phyloP scores from a whole-genome alignment of 2,329 filamentous ascomycete species.

The Laburnicola sp. region DNA sequence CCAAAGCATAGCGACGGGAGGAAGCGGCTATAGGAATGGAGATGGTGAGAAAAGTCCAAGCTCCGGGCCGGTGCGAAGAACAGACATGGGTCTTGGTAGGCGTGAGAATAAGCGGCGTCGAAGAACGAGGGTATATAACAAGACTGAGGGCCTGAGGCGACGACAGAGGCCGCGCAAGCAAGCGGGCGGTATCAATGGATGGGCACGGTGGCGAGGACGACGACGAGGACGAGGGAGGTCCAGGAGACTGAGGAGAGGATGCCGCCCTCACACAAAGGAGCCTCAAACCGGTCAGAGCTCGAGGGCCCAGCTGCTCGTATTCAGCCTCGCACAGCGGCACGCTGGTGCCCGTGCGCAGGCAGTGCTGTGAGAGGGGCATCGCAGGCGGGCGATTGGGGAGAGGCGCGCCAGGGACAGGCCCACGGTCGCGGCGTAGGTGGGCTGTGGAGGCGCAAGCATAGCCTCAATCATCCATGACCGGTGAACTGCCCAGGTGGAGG shows the following conservation, averaged over 20 bases:
- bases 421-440: conserved; percentile 1
- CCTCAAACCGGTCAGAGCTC: conserved; percentile 23
- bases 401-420: conserved; percentile 7
- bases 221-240: conserved; percentile 1
- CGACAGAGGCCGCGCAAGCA: conserved; percentile 23
- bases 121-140: conserved; percentile 23
- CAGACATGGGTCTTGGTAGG: conserved; percentile 25
- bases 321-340: conserved; percentile 25
- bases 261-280: conserved; percentile 7
- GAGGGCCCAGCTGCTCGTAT: conserved; percentile 19
- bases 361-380: conserved; percentile 22
- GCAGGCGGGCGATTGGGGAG: conserved; percentile 4
- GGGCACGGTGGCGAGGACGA: conserved; percentile 7
- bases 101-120: conserved; percentile 13
- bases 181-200: conserved; percentile 10
- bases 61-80: conserved; percentile 14
- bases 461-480: conserved; percentile 14
- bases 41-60: conserved; percentile 15
- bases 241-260: conserved; percentile 1
- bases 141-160: conserved; percentile 17
- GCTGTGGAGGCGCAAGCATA: conserved; percentile 10
- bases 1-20: conserved; percentile 40
- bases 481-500: conserved; percentile 11
- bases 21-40: neutral
- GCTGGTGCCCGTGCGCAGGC: conserved; percentile 17